phyloP scores from a whole-genome alignment of 768 basidiomycete species.

The Harrya chromipes region DNA sequence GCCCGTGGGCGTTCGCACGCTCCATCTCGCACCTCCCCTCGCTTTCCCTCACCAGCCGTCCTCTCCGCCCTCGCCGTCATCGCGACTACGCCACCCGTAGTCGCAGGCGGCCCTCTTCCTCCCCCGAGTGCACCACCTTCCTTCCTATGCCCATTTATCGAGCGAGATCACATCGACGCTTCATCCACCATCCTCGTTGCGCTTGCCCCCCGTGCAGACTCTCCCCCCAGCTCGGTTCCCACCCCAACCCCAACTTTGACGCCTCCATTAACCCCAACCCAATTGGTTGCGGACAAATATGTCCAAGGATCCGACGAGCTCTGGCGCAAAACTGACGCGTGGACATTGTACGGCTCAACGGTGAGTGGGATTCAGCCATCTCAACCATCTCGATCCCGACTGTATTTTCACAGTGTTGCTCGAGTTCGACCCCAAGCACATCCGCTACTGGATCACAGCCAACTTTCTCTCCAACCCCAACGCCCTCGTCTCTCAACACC shows the following conservation, averaged over 20 bases:
- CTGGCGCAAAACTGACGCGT: conserved; percentile 55
- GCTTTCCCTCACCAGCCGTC: conserved; percentile 47
- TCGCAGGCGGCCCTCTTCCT: conserved; percentile 44
- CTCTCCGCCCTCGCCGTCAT: conserved; percentile 58
- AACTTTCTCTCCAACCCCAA: conserved; percentile 1
- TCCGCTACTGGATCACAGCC: neutral
- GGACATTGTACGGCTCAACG: conserved; percentile 71
- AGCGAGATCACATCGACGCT: conserved; percentile 12
- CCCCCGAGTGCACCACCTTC: conserved; percentile 41
- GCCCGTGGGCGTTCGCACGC: neutral
- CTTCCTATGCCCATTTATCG: conserved; percentile 59
- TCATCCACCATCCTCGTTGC: neutral
- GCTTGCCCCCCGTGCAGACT: neutral
- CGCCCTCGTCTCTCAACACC: conserved; percentile 4
- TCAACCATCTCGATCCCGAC: neutral
- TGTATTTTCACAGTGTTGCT: conserved; percentile 15
- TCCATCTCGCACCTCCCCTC: conserved; percentile 18
- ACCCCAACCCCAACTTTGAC: conserved; percentile 2
- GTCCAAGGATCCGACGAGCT: conserved; percentile 48
- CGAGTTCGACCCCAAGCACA: conserved; percentile 5
- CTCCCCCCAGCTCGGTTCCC: neutral
- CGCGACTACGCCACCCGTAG: conserved; percentile 44
- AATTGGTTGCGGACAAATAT: conserved; percentile 53
- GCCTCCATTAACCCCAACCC: conserved; percentile 6
- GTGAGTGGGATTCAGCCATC: conserved; percentile 35